Evolutionary conservation across 129 eudicot species (phyloP).

Genomic region (Apium graveolens): DNA sequence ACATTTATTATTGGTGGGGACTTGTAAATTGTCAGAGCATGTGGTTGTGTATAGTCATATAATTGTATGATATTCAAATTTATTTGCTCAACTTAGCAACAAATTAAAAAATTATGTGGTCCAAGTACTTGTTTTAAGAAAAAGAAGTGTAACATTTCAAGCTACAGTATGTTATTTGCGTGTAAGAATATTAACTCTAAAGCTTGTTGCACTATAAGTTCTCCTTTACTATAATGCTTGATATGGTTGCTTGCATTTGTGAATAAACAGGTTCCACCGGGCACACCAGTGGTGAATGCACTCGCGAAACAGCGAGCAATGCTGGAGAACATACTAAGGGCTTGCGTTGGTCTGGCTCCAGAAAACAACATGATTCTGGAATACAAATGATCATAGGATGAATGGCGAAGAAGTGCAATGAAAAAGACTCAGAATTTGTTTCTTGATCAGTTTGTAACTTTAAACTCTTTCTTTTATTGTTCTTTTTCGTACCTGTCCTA

Average conservation of each 20-base stretch:
- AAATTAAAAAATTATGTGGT: constrained; percentile 2
- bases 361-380: constrained; percentile 99
- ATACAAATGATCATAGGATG: constrained; percentile 46
- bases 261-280: constrained; percentile 81
- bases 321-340: constrained; percentile 97
- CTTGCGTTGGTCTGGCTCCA: constrained; percentile 96
- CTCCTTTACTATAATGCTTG: not conserved
- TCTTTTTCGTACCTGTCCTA: not conserved
- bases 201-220: not conserved
- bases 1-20: constrained; percentile 19
- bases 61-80: not conserved
- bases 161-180: not conserved
- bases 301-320: constrained; percentile 94
- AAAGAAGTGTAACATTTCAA: not conserved
- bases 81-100: not conserved
- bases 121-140: not conserved
- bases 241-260: not conserved
- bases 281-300: constrained; percentile 99
- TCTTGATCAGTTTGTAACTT: not conserved
- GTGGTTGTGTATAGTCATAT: constrained; percentile 3
- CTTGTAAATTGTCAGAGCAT: constrained; percentile 13
- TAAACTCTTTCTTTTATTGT: not conserved
- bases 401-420: not conserved
- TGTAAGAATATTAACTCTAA: constrained; percentile 19
- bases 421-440: not conserved